Evolutionary conservation across 768 basidiomycete species (phyloP).

Genomic region (Termitomyces bulborhizus): DNA sequence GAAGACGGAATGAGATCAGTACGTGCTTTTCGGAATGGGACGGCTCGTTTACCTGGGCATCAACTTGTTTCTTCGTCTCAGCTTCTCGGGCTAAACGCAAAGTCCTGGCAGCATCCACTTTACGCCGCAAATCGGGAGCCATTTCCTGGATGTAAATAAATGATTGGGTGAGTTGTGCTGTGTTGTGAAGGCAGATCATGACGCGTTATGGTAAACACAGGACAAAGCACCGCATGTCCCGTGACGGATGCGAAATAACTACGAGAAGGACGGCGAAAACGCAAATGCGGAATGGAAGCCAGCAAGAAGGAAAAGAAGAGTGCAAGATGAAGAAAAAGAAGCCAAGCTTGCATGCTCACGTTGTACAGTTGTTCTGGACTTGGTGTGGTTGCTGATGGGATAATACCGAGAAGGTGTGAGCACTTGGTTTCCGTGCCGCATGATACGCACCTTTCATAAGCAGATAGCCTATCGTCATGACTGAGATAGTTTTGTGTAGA

Average conservation of each 20-base stretch:
- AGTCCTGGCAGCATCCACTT: constrained; percentile 54
- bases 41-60: constrained; percentile 40
- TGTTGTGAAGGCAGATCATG: neutral
- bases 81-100: constrained; percentile 48
- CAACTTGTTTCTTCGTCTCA: constrained; percentile 43
- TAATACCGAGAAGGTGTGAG: constrained; percentile 8
- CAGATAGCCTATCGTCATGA: constrained; percentile 49
- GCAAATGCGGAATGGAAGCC: constrained; percentile 8
- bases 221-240: constrained; percentile 6
- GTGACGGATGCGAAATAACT: constrained; percentile 9
- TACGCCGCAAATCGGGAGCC: constrained; percentile 58
- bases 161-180: constrained; percentile 4
- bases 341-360: constrained; percentile 25
- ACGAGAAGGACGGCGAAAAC: constrained; percentile 6
- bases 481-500: constrained; percentile 22
- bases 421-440: constrained; percentile 10
- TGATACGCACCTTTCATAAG: constrained; percentile 51
- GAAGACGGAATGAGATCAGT: neutral
- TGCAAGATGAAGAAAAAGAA: constrained; percentile 9
- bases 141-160: constrained; percentile 35
- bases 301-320: constrained; percentile 2
- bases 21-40: neutral
- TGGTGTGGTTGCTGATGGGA: constrained; percentile 38
- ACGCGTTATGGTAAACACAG: constrained; percentile 2
- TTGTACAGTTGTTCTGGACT: constrained; percentile 50